Evolutionary conservation across 768 basidiomycete genomes (phyloP).

Genomic region (Boletus subparvulus): DNA sequence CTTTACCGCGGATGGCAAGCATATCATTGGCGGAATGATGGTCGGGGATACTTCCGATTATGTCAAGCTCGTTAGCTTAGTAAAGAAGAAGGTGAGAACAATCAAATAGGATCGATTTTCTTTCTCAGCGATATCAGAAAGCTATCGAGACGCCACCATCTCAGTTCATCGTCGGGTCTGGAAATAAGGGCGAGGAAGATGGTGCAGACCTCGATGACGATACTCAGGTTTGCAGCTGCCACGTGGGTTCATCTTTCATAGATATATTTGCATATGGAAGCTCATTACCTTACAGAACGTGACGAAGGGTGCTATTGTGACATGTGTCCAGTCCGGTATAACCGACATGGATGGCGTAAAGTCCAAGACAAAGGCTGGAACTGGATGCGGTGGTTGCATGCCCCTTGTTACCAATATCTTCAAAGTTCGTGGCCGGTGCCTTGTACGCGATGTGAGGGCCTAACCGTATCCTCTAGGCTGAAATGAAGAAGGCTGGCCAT

Average conservation of each 20-base stretch:
- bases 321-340: conserved; percentile 50
- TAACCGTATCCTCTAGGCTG: conserved; percentile 38
- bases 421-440: conserved; percentile 27
- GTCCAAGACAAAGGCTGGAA: conserved; percentile 64
- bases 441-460: background rate
- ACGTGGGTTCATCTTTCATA: conserved; percentile 35
- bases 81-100: conserved; percentile 57
- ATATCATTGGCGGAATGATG: conserved; percentile 77
- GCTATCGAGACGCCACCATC: conserved; percentile 61
- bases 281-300: conserved; percentile 47
- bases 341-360: conserved; percentile 57
- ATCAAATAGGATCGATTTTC: background rate
- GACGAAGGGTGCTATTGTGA: conserved; percentile 53
- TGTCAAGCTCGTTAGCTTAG: conserved; percentile 65
- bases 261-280: background rate
- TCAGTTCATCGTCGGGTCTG: conserved; percentile 61
- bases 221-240: conserved; percentile 70
- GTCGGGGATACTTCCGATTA: conserved; percentile 71
- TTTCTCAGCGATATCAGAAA: conserved; percentile 43
- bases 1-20: conserved; percentile 68
- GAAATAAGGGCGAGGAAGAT: conserved; percentile 50
- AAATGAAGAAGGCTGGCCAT: conserved; percentile 68
- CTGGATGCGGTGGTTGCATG: conserved; percentile 73
- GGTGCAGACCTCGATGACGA: conserved; percentile 72
- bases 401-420: conserved; percentile 49